These are phyloP conservation scores for Neostapfia colusana DNA, from an alignment of 176 grass and related monocot species.

Conservation along the genomic window DNA sequence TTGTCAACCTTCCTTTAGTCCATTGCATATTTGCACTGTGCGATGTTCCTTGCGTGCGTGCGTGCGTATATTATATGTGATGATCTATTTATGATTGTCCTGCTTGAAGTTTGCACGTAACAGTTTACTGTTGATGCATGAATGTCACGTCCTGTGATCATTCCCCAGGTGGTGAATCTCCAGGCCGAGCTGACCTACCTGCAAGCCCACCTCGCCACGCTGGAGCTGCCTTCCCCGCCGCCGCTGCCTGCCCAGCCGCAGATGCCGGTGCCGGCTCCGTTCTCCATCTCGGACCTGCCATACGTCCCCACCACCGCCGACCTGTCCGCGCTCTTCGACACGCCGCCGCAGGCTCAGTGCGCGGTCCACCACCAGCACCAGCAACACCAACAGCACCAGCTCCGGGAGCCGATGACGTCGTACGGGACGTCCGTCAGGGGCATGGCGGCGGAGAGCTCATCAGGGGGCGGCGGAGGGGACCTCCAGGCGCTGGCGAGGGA, in stretches of 20 bases:
- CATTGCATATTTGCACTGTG: neutral
- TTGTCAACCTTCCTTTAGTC: conserved; percentile 16
- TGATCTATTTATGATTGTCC: neutral
- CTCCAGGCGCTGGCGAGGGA: conserved; percentile 88
- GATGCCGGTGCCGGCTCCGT: conserved; percentile 44
- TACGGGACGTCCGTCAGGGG: conserved; percentile 30
- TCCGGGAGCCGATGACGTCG: conserved; percentile 28
- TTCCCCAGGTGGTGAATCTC: conserved; percentile 88
- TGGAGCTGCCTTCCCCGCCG: conserved; percentile 82
- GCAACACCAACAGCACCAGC: conserved; percentile 36
- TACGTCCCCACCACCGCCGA: conserved; percentile 63
- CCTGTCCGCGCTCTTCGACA: conserved; percentile 68
- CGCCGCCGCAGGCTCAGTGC: conserved; percentile 45
- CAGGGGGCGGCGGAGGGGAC: conserved; percentile 55
- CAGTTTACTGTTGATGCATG: conserved; percentile 40
- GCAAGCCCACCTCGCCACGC: conserved; percentile 79
- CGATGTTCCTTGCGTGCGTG: neutral
- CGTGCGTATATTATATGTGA: neutral
- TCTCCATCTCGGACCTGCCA: conserved; percentile 87
- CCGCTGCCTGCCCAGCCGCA: conserved; percentile 58
- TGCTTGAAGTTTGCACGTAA: conserved; percentile 35
- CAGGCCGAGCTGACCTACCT: conserved; percentile 94
- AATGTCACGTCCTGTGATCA: conserved; percentile 29
- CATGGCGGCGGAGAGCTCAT: conserved; percentile 35
- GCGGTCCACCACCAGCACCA: conserved; percentile 20